Evolutionary conservation across 495 filamentous ascomycete genomes (phyloP).

Genomic region (Annulohypoxylon moriforme): DNA sequence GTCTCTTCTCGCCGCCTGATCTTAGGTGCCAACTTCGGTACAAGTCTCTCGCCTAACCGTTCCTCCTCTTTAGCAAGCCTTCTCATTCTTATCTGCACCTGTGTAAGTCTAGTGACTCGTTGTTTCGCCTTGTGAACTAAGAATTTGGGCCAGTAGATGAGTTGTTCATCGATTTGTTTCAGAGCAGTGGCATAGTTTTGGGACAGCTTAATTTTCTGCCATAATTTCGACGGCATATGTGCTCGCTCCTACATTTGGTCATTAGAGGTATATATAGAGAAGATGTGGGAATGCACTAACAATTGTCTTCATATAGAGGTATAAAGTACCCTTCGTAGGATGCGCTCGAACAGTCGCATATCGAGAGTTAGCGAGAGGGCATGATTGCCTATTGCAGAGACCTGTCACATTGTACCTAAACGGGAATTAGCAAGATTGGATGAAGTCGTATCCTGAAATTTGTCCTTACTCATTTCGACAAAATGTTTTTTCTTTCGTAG

Average conservation of each 20-base stretch:
- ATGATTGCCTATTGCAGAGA: constrained; percentile 93
- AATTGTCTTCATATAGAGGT: constrained; percentile 97
- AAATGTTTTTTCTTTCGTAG: constrained; percentile 91
- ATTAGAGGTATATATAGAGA: neutral
- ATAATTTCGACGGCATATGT: constrained; percentile 91
- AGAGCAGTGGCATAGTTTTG: constrained; percentile 90
- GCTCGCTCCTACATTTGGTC: constrained; percentile 68
- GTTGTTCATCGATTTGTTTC: constrained; percentile 84
- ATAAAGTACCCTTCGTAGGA: constrained; percentile 82
- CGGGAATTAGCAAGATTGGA: neutral
- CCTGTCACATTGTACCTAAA: constrained; percentile 73
- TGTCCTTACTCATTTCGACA: constrained; percentile 86
- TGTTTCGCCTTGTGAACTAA: constrained; percentile 96
- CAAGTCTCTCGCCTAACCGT: constrained; percentile 86
- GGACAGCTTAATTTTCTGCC: constrained; percentile 93
- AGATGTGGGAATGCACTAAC: constrained; percentile 13
- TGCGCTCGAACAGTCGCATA: constrained; percentile 94
- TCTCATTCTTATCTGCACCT: constrained; percentile 88
- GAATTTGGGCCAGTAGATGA: constrained; percentile 98
- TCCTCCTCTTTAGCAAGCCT: constrained; percentile 88
- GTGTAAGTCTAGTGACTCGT: constrained; percentile 90
- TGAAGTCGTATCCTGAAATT: constrained; percentile 37
- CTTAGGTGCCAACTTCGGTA: constrained; percentile 93
- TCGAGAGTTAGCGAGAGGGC: constrained; percentile 92
- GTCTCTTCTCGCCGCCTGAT: constrained; percentile 87